Conservation (phyloP, 2,329 filamentous ascomycete genomes). For the Myriosclerotinia curreyana region DNA sequence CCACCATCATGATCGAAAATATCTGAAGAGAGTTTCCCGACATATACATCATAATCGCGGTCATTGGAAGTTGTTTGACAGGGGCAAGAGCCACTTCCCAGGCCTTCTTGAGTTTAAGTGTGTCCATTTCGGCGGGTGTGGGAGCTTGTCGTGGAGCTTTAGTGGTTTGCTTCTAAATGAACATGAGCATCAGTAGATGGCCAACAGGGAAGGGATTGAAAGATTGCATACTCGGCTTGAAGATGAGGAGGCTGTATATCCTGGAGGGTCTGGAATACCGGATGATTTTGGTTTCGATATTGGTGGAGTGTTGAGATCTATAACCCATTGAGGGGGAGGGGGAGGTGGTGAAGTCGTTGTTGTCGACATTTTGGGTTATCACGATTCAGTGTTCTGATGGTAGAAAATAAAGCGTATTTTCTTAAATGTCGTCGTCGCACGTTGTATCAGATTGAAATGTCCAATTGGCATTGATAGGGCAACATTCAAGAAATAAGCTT, state of each 20-base stretch:
- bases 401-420: neutral
- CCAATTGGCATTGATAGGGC: conserved; percentile 1
- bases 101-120: conserved; percentile 94
- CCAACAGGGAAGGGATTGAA: neutral
- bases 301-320: conserved; percentile 71
- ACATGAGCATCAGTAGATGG: neutral
- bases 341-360: conserved; percentile 37
- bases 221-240: conserved; percentile 54
- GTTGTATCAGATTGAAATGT: neutral
- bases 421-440: neutral
- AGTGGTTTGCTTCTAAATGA: conserved; percentile 41
- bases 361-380: conserved; percentile 7
- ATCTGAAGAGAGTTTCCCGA: conserved; percentile 97
- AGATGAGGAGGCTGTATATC: conserved; percentile 59
- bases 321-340: conserved; percentile 73
- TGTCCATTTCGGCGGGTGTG: conserved; percentile 84
- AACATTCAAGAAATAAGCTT: conserved; percentile 14
- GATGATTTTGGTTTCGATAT: conserved; percentile 61
- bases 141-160: conserved; percentile 59
- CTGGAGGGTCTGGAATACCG: conserved; percentile 79
- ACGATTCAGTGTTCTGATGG: neutral
- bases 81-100: conserved; percentile 96
- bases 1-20: conserved; percentile 99
- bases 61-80: conserved; percentile 95
- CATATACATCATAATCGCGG: conserved; percentile 99